Percentiles rank a stretch among this genome's conserved stretches.
Conservation (phyloP, 1,284 basidiomycete species). For the Xerocomus nothofagi region DNA sequence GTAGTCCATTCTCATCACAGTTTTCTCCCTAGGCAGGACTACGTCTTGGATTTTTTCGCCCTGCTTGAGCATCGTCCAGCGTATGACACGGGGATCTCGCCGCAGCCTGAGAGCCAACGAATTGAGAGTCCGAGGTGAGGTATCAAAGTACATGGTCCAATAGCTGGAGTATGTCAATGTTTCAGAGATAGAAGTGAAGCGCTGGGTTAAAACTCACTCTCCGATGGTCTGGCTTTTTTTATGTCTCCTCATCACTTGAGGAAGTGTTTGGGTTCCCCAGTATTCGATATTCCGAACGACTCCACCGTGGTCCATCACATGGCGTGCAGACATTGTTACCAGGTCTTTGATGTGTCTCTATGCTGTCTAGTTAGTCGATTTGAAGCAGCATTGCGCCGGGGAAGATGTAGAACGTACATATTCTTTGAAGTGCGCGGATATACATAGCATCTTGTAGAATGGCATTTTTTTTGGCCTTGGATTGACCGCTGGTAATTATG, state of each 20-base stretch:
- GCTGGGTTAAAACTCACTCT: constrained; percentile 61
- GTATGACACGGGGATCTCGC: constrained; percentile 77
- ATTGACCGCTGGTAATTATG: not conserved
- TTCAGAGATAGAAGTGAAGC: constrained; percentile 11
- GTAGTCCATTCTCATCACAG: constrained; percentile 34
- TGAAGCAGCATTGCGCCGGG: not conserved
- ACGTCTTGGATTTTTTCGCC: constrained; percentile 74
- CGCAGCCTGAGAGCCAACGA: constrained; percentile 67
- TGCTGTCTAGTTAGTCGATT: constrained; percentile 2
- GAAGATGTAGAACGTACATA: constrained; percentile 51
- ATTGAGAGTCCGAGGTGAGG: constrained; percentile 69
- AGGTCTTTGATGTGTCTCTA: constrained; percentile 78
- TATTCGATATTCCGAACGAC: constrained; percentile 78
- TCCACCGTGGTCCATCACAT: constrained; percentile 77
- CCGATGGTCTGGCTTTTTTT: constrained; percentile 62
- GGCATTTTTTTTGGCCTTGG: constrained; percentile 52
- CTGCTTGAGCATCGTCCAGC: constrained; percentile 80
- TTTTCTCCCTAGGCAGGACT: constrained; percentile 41
- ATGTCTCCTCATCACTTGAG: constrained; percentile 76
- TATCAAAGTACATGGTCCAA: constrained; percentile 89
- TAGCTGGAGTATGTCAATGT: constrained; percentile 59
- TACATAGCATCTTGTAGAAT: constrained; percentile 79
- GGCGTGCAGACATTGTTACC: constrained; percentile 70
- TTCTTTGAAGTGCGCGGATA: constrained; percentile 69
- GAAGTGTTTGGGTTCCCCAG: constrained; percentile 72